Base-by-base conservation (phyloP, 352 stramenopile species). In the Globisporangium viniferum region DNA sequence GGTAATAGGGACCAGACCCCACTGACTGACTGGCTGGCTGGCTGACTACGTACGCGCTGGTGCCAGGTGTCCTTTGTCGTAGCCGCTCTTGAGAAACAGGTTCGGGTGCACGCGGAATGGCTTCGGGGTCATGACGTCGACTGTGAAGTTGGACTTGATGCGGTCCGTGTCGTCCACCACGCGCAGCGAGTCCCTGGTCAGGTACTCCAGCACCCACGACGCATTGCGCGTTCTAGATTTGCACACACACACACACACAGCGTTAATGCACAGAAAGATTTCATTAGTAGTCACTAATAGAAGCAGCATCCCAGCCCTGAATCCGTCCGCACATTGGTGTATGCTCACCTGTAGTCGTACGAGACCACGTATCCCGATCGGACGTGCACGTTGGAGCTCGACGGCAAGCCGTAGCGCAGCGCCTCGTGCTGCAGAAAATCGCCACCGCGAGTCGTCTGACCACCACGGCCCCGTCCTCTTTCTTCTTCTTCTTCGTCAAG, bases 31-130 rank as follows among this genome's bases (percentile, higher is more conserved):
- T 49, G 41, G 14, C 14, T 48, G 41, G n/a, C 44, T 51, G 36
- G 49, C 22, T 51, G 36, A n/a, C 22, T 56, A 70, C 75, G 63
- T 77, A 87, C 88, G 75, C 53, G 93, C 95, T 49, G 95, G 94
- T 44, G 93, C 94, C 64, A 98, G 78, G 72, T 99, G 96, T 29
- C 96, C 96, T 54, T 97, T 94, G 80, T 99, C 96, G 72, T 98
- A 98, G 54, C 95, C 96, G 54, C 80, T 97, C 60, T 97, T 91
- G 31, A 84, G 69, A 70, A 97, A 99, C 66, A 96, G 78, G 44
- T 78, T 88, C 49, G 95, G 88, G 20, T 94, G 82, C 22, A 97
- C 93, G 33, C 90, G 88, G 69, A 97, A 98, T 7, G 74, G 73
- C 57, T 88, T 76, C 1, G 85, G 82, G 3, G 97, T 82, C 24